These are phyloP conservation scores for Curvularia sp. DNA, from an alignment of 2,329 filamentous ascomycete genomes.

Conservation along the genomic window DNA sequence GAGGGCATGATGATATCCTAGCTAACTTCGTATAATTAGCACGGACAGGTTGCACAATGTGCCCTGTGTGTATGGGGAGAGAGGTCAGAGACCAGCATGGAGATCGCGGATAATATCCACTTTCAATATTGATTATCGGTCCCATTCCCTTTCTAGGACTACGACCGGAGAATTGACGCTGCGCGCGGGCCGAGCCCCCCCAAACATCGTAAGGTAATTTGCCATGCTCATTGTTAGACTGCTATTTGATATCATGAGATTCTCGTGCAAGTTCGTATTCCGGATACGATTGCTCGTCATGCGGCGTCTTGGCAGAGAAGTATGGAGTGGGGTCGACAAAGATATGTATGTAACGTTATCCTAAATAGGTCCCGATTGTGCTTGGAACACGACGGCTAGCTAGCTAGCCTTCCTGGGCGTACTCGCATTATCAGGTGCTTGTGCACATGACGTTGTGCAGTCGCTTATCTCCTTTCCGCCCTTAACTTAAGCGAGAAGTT, in stretches of 20 bases:
- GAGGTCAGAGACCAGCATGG: constrained; percentile 9
- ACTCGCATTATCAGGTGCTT: too few species aligned
- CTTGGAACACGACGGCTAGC: too few species aligned
- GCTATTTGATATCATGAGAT: neutral
- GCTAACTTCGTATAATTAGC: constrained; percentile 10
- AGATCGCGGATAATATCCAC: constrained; percentile 8
- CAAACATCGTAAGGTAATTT: neutral
- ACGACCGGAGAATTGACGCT: neutral
- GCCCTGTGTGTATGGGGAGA: neutral
- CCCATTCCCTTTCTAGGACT: constrained; percentile 2
- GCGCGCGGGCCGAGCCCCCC: neutral
- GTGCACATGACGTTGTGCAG: too few species aligned
- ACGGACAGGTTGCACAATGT: constrained; percentile 4
- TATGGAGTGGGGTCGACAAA: too few species aligned
- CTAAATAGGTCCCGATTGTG: too few species aligned
- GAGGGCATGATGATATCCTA: neutral
- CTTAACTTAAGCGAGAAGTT: too few species aligned
- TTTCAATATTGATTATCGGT: constrained; percentile 9
- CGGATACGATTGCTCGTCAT: neutral
- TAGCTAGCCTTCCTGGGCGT: too few species aligned
- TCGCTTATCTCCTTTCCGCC: too few species aligned
- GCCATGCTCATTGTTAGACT: neutral
- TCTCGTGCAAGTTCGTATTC: neutral
- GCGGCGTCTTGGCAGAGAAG: neutral
- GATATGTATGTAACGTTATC: too few species aligned